Evolutionary conservation across 2,329 filamentous ascomycete species (phyloP).

Genomic region (Zymoseptoria tritici): DNA sequence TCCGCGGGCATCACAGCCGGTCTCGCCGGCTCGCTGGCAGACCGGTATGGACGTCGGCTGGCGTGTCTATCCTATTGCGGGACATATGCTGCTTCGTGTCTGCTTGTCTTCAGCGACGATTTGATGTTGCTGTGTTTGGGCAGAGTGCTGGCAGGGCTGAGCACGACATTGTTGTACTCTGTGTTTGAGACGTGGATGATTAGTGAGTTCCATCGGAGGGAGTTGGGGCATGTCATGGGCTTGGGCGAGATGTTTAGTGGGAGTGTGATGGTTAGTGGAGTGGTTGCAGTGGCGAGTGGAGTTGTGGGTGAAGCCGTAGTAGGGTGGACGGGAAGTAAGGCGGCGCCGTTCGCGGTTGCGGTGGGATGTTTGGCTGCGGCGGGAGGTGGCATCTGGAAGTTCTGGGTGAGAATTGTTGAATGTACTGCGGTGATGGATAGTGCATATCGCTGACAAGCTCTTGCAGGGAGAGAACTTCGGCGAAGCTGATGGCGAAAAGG

Average conservation of each 20-base stretch:
- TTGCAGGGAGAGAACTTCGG: conserved; percentile 47
- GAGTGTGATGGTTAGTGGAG: conserved; percentile 47
- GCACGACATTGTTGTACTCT: conserved; percentile 51
- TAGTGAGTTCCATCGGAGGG: conserved; percentile 46
- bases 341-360: conserved; percentile 46
- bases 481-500: conserved; percentile 11
- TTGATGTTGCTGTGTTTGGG: conserved; percentile 45
- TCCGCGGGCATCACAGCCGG: conserved; percentile 44
- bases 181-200: conserved; percentile 58
- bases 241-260: conserved; percentile 48
- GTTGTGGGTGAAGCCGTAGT: conserved; percentile 49
- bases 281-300: conserved; percentile 50
- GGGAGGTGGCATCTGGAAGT: conserved; percentile 40
- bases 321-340: conserved; percentile 39
- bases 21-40: conserved; percentile 43
- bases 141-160: conserved; percentile 48
- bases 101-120: conserved; percentile 43
- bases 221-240: conserved; percentile 30
- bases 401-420: conserved; percentile 39
- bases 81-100: conserved; percentile 47
- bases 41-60: conserved; percentile 44
- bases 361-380: conserved; percentile 39
- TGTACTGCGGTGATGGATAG: neutral
- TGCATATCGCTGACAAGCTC: neutral
- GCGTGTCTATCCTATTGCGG: conserved; percentile 51